Evolutionary conservation across 345 rosid genomes (phyloP).

Genomic region (Pugionium cornutum): DNA sequence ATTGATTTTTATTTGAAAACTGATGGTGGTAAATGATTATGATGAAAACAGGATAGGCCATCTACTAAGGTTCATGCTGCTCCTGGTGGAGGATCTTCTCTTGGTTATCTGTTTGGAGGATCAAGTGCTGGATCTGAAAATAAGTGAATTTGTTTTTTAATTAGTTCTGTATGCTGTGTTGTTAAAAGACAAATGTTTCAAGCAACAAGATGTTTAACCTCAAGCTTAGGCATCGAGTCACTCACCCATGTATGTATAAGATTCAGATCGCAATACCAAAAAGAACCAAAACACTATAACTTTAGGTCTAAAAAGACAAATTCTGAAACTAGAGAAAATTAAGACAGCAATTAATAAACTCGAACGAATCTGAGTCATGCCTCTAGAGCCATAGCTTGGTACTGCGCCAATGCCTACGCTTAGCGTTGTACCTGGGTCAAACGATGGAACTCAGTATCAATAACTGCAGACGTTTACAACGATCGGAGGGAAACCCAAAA

Average conservation of each 20-base stretch:
- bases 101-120: slow-evolving; percentile 55
- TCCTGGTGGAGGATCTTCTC: slow-evolving; percentile 61
- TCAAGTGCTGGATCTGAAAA: slow-evolving; percentile 21
- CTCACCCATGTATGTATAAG: no score
- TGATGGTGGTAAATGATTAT: neutral
- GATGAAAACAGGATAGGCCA: slow-evolving; percentile 50
- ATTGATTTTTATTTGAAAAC: neutral
- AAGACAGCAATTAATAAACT: neutral
- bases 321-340: neutral
- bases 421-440: slow-evolving; percentile 50
- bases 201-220: no score
- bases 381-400: slow-evolving; percentile 54
- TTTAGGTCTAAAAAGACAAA: neutral
- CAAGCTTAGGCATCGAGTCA: no score
- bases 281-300: no score
- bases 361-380: neutral
- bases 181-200: no score
- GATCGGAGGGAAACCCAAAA: no score
- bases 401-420: slow-evolving; percentile 75
- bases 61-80: slow-evolving; percentile 61
- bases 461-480: no score
- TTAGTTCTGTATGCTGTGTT: no score
- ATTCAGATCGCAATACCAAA: neutral
- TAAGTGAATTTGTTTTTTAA: slow-evolving; percentile 3
- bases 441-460: neutral